Evolutionary conservation across 495 filamentous ascomycete genomes (phyloP), one percentile per base, ranked within the genome.

Genomic region (Opeltia flavorubescens): DNA sequence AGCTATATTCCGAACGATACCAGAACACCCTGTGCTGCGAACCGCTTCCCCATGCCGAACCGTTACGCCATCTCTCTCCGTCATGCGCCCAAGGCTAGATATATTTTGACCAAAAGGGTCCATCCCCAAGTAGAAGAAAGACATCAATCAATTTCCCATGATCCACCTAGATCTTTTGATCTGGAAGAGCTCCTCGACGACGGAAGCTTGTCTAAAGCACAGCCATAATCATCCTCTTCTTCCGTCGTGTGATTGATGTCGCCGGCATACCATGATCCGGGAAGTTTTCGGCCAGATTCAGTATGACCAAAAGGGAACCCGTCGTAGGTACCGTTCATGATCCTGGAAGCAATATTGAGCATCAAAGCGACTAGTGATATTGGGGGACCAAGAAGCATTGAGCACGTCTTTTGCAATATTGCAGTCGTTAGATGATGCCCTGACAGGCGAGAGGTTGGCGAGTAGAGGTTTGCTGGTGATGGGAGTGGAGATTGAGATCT

Each of bases 321-420:
- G 9, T 49, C 44, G 12, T 51, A 48, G 15, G 48, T 43, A 4
- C 78, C 83, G 18, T 79, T 74, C 0, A 76, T 71, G 50, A 93
- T 84, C 30, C 74, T 76, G 0, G 83, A 78, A 2, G 87, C 84
- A 25, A 94, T 83, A 43, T 76, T 76, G 6, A 94, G 69, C 68
- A 94, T 84, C 33, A 91, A 62, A 6, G 76, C 69, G 29, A 94
- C 69, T 6, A 94, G 70, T 49, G 84, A 75, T 20, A 78, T 71
- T 0, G 87, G 86, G 6, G 86, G 86, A 0, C 81, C 74, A 23
- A 93, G 63, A 1, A 93, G 66, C 3, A 91, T 68, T 17, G 83
- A 75, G 57, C 76, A 79, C 0, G 85, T 86, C 61, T 83, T 86
- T 24, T 80, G 74, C 15, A 93, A 66, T 21, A 94, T 71, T 0